Percentiles rank a stretch among this genome's conserved stretches.
These are phyloP conservation scores for Leccinum sublutescens DNA, from an alignment of 768 basidiomycete species.

Conservation along the genomic window DNA sequence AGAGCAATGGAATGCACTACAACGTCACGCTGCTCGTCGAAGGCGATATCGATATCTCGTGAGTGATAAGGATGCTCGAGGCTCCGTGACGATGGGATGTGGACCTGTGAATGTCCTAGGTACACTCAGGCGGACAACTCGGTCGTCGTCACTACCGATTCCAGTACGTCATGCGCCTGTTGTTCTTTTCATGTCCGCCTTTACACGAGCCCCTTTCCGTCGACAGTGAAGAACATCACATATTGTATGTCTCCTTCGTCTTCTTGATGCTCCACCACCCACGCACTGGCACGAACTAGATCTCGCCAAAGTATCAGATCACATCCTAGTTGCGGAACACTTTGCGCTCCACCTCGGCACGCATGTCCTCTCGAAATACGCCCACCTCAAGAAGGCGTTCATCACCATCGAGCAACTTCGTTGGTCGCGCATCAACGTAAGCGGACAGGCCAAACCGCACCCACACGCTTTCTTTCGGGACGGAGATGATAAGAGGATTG, in stretches of 20 bases:
- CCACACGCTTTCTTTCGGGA: constrained; percentile 83
- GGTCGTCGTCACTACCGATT: constrained; percentile 89
- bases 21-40: constrained; percentile 78
- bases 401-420: constrained; percentile 76
- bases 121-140: constrained; percentile 90
- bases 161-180: constrained; percentile 49
- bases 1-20: constrained; percentile 64
- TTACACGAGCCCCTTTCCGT: background rate
- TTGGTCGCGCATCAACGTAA: constrained; percentile 75
- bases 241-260: constrained; percentile 44
- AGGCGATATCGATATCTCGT: constrained; percentile 77
- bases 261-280: background rate
- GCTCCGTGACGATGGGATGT: background rate
- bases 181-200: background rate
- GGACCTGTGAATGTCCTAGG: constrained; percentile 35
- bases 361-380: constrained; percentile 78
- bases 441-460: constrained; percentile 50
- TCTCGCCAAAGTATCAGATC: constrained; percentile 85
- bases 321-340: constrained; percentile 77
- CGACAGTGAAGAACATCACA: constrained; percentile 64
- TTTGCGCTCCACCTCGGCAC: constrained; percentile 88
- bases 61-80: constrained; percentile 7
- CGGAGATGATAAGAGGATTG: constrained; percentile 83
- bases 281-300: constrained; percentile 38
- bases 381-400: constrained; percentile 68